Percentiles rank a stretch among this genome's conserved stretches.
phyloP scores from a whole-genome alignment of 2,329 filamentous ascomycete species.

The Talaromyces sp. region DNA sequence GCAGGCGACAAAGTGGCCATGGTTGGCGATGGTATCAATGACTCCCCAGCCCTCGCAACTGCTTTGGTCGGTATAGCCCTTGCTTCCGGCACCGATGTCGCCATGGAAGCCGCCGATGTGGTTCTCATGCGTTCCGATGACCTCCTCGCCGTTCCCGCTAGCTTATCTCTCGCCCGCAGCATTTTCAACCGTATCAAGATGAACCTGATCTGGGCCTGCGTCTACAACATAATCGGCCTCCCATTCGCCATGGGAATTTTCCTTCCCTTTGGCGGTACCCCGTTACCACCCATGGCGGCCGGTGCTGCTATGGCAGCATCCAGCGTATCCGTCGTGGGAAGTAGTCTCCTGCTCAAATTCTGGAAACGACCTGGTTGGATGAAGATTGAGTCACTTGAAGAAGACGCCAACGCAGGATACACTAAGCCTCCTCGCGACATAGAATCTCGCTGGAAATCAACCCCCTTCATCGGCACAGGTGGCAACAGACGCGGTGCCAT shows the following conservation, averaged over 20 bases:
- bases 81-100: slow-evolving; percentile 87
- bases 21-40: slow-evolving; percentile 98
- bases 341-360: slow-evolving; percentile 76
- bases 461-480: slow-evolving; percentile 26
- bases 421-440: slow-evolving; percentile 16
- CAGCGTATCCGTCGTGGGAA: slow-evolving; percentile 83
- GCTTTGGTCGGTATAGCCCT: slow-evolving; percentile 92
- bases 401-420: slow-evolving; percentile 44
- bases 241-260: slow-evolving; percentile 98
- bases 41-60: slow-evolving; percentile 89
- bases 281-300: slow-evolving; percentile 87
- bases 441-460: slow-evolving; percentile 21
- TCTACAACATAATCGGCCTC: slow-evolving; percentile 86
- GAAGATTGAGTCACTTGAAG: slow-evolving; percentile 64
- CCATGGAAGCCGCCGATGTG: slow-evolving; percentile 94
- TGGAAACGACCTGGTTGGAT: slow-evolving; percentile 87
- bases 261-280: slow-evolving; percentile 77
- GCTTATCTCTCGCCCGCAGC: slow-evolving; percentile 72
- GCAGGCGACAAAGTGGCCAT: slow-evolving; percentile 80
- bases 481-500: slow-evolving; percentile 12
- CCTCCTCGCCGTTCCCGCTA: slow-evolving; percentile 86
- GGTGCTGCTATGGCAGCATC: slow-evolving; percentile 90
- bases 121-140: slow-evolving; percentile 93
- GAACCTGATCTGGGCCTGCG: slow-evolving; percentile 86
- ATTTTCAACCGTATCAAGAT: slow-evolving; percentile 93